phyloP scores from a whole-genome alignment of 1,284 basidiomycete genomes.

The Psilocybe mexicana region DNA sequence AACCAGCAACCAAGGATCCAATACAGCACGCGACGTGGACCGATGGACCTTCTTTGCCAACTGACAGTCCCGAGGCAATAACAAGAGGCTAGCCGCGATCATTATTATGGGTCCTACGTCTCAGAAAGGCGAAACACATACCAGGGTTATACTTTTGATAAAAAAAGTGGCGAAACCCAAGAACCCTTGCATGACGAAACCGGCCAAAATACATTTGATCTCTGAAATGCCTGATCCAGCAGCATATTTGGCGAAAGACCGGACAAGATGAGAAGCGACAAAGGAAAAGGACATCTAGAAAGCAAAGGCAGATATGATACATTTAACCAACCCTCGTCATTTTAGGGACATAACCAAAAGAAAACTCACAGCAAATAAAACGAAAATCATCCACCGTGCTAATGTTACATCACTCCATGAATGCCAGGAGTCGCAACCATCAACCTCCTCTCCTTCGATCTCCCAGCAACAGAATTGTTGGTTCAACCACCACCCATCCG shows the following conservation, averaged over 20 bases:
- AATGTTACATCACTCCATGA: conserved; percentile 82
- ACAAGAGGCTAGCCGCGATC: conserved; percentile 77
- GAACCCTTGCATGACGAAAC: conserved; percentile 96
- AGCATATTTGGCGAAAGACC: conserved; percentile 89
- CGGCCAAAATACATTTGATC: conserved; percentile 97
- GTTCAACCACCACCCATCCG: conserved; percentile 98
- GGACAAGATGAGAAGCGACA: conserved; percentile 86
- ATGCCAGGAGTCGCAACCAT: conserved; percentile 91
- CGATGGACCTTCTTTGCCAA: conserved; percentile 98
- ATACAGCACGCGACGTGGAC: conserved; percentile 97
- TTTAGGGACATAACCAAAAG: background rate
- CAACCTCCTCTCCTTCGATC: conserved; percentile 78
- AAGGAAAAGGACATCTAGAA: conserved; percentile 76
- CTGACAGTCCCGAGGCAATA: conserved; percentile 96
- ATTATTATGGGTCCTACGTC: background rate
- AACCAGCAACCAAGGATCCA: conserved; percentile 82
- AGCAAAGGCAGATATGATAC: background rate
- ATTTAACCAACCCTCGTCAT: background rate
- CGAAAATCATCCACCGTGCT: conserved; percentile 85
- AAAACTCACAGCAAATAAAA: conserved; percentile 80
- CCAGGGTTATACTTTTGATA: conserved; percentile 91
- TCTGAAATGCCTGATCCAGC: conserved; percentile 99
- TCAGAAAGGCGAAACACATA: conserved; percentile 38
- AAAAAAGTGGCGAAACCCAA: conserved; percentile 87
- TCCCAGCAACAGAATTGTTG: conserved; percentile 99